Evolutionary conservation across 1,139 yeast genomes (phyloP).

Genomic region (Hansenula lynferdii): DNA sequence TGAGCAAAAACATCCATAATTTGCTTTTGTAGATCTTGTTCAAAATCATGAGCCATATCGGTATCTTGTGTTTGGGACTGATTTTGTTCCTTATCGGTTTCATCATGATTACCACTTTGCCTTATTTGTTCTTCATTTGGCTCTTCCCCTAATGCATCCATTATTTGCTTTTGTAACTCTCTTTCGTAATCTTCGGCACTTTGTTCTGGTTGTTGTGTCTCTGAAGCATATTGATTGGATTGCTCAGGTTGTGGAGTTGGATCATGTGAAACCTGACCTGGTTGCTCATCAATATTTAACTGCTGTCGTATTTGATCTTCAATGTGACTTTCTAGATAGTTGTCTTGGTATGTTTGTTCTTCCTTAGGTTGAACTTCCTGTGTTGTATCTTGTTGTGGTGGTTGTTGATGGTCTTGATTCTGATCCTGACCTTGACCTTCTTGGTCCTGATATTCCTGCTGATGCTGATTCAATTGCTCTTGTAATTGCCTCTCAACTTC

Average conservation of each 20-base stretch:
- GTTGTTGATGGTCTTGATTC: not conserved
- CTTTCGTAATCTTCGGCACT: conserved; percentile 14
- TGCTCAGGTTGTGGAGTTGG: not conserved
- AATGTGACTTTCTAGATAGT: not conserved
- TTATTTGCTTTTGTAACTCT: conserved; percentile 20
- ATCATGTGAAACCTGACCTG: too few species aligned
- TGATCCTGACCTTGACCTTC: not conserved
- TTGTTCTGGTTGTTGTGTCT: not conserved
- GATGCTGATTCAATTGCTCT: conserved; percentile 4
- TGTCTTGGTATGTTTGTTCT: not conserved
- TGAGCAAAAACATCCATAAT: conserved; percentile 18
- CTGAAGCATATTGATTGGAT: not conserved
- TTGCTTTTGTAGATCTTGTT: conserved; percentile 13
- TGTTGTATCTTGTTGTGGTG: not conserved
- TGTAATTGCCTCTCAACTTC: conserved; percentile 20
- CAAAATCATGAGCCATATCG: conserved; percentile 11
- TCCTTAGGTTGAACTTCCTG: not conserved
- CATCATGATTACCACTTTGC: not conserved
- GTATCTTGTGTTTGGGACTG: not conserved
- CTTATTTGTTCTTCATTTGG: not conserved
- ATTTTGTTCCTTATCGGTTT: not conserved
- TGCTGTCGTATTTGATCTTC: conserved; percentile 5
- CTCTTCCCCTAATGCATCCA: conserved; percentile 15
- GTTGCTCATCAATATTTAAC: conserved; percentile 2
- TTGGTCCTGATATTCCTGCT: conserved; percentile 1